These are phyloP conservation scores for Acrodontium crateriforme DNA, from an alignment of 2,329 filamentous ascomycete species.

Conservation along the genomic window DNA sequence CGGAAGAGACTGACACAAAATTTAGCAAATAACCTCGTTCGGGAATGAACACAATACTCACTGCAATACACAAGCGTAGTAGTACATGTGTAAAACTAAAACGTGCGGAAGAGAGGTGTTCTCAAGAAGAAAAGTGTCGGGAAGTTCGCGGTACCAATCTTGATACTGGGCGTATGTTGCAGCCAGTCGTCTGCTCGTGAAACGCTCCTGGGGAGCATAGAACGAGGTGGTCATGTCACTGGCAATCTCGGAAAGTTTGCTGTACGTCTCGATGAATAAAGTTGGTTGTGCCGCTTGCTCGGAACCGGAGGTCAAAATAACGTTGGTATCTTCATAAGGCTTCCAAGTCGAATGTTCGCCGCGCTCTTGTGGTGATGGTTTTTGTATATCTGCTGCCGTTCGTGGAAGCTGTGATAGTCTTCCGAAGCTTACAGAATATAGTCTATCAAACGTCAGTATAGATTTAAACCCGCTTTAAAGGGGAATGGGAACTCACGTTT, in stretches of 20 bases:
- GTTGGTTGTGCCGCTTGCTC: constrained; percentile 47
- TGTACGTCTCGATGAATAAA: constrained; percentile 40
- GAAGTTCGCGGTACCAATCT: constrained; percentile 57
- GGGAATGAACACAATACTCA: constrained; percentile 48
- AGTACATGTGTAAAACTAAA: constrained; percentile 42
- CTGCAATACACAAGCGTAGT: constrained; percentile 36
- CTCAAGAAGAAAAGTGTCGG: constrained; percentile 48
- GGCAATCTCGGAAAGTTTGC: constrained; percentile 58
- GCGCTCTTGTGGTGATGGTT: constrained; percentile 23
- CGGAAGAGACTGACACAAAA: no score
- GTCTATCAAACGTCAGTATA: constrained; percentile 15
- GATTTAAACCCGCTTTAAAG: neutral
- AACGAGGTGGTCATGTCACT: constrained; percentile 58
- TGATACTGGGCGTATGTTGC: constrained; percentile 54
- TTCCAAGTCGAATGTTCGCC: constrained; percentile 23
- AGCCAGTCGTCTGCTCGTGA: constrained; percentile 51
- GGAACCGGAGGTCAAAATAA: constrained; percentile 44
- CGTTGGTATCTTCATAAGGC: constrained; percentile 22
- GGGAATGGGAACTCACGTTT: constrained; percentile 25
- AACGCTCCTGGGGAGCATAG: constrained; percentile 53
- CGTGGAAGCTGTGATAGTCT: constrained; percentile 34
- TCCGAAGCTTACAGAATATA: constrained; percentile 34
- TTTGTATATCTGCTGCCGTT: constrained; percentile 35
- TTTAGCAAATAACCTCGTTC: constrained; percentile 55
- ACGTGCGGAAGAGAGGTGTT: constrained; percentile 61